Base-by-base conservation (phyloP, 257 asterid species). In the Penstemon eatonii region DNA sequence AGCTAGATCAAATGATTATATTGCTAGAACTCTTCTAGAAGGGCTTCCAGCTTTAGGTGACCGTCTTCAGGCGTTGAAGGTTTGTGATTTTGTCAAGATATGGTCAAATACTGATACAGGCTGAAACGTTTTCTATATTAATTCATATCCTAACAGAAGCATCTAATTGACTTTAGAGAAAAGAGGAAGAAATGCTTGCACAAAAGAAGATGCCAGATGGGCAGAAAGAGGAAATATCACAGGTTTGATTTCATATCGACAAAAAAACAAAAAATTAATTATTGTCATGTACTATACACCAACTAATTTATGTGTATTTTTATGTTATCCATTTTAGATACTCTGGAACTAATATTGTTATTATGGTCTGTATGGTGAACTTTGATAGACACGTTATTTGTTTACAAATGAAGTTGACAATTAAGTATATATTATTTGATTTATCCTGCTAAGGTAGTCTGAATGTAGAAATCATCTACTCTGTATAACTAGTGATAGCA, bases 151-250 rank as follows among this genome's bases (percentile, higher is more conserved):
- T 85, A 79, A 84, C 40, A 5, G 57, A 42, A 40, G 18, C 67
- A 64, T 72, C 73, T 39, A 44, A 55, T 62, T 66, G 66, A 71
- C 54, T 61, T 45, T 60, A 91, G 97, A 86, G 79, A 68, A 91
- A 87, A 82, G 97, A 89, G 81, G 96, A 91, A 85, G 95, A 94
- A 71, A 82, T 91, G 97, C 89, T 91, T 76, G 99, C 99, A 45
- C 96, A 94, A 71, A 91, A 94, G 90, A 89, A 89, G 83, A 94
- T 89, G 76, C 93, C 90, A 59, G 90, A 86, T 74, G 93, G 89
- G 42, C 76, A 78, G 67, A 86, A 84, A 77, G 93, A 86, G 77
- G 88, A 86, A 78, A 84, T 86, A 72, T 86, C 93, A 45, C 93
- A 86, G 93, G 93, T 86, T 74, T 68, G 73, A 66, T 70, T 71